Percentiles rank a stretch among this genome's conserved stretches.
Evolutionary conservation across 805 yeast species (phyloP).

Genomic region (Saturnispora serradocipensis): DNA sequence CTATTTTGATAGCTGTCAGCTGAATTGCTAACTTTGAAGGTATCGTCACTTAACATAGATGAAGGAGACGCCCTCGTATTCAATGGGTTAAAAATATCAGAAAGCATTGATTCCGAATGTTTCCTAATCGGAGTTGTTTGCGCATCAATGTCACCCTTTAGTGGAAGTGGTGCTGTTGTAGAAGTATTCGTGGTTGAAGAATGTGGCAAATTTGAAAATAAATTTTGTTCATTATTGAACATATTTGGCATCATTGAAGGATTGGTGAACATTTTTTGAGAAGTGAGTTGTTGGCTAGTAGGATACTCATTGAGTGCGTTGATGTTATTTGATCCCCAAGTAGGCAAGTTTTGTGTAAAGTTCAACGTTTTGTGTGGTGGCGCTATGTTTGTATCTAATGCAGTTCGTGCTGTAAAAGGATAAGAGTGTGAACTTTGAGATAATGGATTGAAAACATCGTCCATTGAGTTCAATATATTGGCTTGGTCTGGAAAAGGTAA

Average conservation of each 20-base stretch:
- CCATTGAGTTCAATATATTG: not conserved
- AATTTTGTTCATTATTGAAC: constrained; percentile 1
- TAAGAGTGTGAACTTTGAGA: not conserved
- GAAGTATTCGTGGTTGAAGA: constrained; percentile 7
- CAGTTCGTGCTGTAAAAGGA: not conserved
- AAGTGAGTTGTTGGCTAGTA: not conserved
- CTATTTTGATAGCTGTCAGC: not conserved
- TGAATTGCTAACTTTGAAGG: not conserved
- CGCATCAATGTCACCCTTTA: too few relatives aligned
- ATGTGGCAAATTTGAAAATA: not conserved
- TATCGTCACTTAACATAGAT: not conserved
- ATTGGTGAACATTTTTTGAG: not conserved
- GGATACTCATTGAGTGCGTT: not conserved
- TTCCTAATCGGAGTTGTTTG: not conserved
- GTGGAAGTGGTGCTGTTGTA: not conserved
- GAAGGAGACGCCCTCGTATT: not conserved
- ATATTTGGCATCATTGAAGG: not conserved
- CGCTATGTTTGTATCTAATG: not conserved
- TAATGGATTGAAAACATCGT: not conserved
- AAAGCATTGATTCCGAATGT: not conserved
- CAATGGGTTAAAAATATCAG: constrained; percentile 3
- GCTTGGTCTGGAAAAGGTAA: not conserved
- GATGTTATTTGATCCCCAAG: not conserved
- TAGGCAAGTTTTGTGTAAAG: not conserved
- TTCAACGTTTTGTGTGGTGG: not conserved